Conservation (phyloP, 371 early-diverging fungal genomes). For the Basidiobolus meristosporus region DNA sequence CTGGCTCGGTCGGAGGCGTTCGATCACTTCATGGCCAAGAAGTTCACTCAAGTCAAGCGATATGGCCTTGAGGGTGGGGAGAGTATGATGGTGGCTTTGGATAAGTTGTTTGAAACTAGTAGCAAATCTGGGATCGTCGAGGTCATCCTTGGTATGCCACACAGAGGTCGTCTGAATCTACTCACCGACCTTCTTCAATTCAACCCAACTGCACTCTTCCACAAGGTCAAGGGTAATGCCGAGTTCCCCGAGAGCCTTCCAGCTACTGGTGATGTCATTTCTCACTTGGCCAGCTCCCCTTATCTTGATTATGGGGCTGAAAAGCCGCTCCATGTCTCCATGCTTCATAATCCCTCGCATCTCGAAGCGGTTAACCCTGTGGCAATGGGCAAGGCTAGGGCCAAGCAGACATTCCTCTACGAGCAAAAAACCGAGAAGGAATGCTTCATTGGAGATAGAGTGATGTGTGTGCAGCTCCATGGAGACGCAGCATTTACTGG, state of each 20-base stretch:
- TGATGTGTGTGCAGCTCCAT: constrained; percentile 82
- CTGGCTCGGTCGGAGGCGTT: constrained; percentile 69
- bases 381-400: constrained; percentile 81
- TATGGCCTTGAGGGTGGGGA: constrained; percentile 96
- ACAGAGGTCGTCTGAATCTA: constrained; percentile 89
- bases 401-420: constrained; percentile 72
- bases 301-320: constrained; percentile 33
- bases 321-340: constrained; percentile 46
- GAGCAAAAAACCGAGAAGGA: constrained; percentile 28
- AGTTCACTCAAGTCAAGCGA: constrained; percentile 86
- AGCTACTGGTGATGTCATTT: constrained; percentile 81
- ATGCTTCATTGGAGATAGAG: constrained; percentile 73
- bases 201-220: constrained; percentile 63
- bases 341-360: constrained; percentile 90
- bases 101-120: constrained; percentile 41
- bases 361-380: constrained; percentile 91
- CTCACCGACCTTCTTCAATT: constrained; percentile 67
- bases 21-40: constrained; percentile 90
- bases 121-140: constrained; percentile 42
- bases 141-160: constrained; percentile 86
- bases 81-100: constrained; percentile 82
- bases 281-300: constrained; percentile 32
- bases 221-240: constrained; percentile 77
- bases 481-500: constrained; percentile 73
- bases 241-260: constrained; percentile 63